Base-by-base conservation (phyloP, 495 filamentous ascomycete genomes). In the Talaromyces wortmannii region DNA sequence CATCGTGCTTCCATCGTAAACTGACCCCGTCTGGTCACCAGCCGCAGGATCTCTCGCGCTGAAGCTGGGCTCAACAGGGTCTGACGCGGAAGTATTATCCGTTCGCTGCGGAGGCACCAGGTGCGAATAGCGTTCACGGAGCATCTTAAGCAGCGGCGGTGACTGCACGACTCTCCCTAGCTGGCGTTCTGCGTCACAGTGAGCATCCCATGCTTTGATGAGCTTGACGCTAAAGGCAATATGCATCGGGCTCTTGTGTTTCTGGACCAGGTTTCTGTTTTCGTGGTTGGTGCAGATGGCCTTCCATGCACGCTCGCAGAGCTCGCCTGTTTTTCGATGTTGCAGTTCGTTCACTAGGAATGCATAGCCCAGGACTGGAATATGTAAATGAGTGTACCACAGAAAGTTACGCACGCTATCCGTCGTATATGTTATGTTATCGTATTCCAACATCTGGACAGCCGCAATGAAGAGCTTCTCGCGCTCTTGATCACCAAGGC, bases 231-330 rank as follows among this genome's bases (percentile, higher is more conserved):
- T 75, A 48, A 81, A 76, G 2, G 74, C 74, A 31, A 77, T 70
- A 58, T 80, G 77, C 65, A 81, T 66, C 2, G 78, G 78, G 33
- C 71, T 79, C 45, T 72, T 69, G 40, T 71, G 56, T 56, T 73
- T 67, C 7, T 64, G 59, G 3, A 67, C 67, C 50, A 79, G 55
- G 54, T 70, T 68, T 52, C 76, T 66, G 50, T 66, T 67, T n/a
- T 78, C 73, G 47, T 72, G 68, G 61, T 80, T 75, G 57, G 71
- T 69, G 53, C 69, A 70, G 48, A 79, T 78, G 49, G 70, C 73
- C 32, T 66, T 55, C 81, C 81, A 83, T 11, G 77, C 78, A 23
- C 79, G 70, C 45, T 82, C 79, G 32, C 78, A 77, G 29, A 81
- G 63, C 4, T 57, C 57, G 31, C 79, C 81, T 30, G 72, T 70